Conservation (phyloP, 305 asterid genomes). For the Solanum hybrid region DNA sequence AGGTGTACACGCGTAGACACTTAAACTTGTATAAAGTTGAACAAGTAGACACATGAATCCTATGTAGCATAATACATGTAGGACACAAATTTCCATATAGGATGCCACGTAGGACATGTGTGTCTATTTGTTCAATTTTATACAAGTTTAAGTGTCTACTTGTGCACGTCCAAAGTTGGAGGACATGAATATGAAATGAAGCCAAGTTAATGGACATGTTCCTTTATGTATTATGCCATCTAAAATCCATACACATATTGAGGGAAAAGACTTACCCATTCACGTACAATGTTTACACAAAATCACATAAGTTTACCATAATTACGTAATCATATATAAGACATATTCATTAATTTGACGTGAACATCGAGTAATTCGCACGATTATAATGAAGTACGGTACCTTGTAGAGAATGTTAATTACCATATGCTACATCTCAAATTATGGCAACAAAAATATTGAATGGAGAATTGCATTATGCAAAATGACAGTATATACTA, state of each 20-base stretch:
- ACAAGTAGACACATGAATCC: not conserved
- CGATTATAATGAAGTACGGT: not conserved
- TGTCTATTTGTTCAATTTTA: not conserved
- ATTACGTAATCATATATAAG: too few species aligned
- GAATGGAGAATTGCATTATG: not conserved
- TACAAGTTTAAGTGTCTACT: too few species aligned
- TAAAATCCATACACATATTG: not conserved
- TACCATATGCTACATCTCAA: not conserved
- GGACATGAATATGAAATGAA: fast-evolving
- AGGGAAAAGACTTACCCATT: not conserved
- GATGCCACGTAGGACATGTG: too few species aligned
- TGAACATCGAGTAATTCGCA: not conserved
- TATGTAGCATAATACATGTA: not conserved
- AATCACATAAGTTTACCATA: not conserved
- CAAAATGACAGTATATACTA: not conserved
- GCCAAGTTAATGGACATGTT: not conserved
- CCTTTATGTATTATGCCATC: not conserved
- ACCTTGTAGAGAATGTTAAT: not conserved
- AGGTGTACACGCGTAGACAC: fast-evolving
- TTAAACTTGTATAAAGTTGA: not conserved
- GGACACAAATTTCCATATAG: too few species aligned
- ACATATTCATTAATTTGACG: not conserved
- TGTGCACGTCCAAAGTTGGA: not conserved
- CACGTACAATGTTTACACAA: not conserved
- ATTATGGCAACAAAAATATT: not conserved